These are phyloP conservation scores for Pisolithus sp. DNA, from an alignment of 768 basidiomycete species.

Conservation along the genomic window DNA sequence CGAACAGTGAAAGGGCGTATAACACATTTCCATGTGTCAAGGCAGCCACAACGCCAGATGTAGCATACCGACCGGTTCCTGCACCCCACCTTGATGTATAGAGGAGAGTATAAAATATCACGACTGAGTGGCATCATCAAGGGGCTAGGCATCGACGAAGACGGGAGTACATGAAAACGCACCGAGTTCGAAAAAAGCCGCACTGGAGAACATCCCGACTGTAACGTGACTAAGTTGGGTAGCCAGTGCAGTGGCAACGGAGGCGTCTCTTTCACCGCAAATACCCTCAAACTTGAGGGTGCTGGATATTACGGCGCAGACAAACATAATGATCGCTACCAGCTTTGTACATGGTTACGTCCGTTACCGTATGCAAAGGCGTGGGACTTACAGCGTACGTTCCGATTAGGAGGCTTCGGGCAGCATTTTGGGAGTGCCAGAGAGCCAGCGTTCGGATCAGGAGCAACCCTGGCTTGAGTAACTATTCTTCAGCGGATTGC, in stretches of 20 bases:
- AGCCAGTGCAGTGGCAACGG: not conserved
- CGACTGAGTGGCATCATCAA: not conserved
- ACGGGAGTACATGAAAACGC: not conserved
- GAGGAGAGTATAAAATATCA: constrained; percentile 1
- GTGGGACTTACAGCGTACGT: constrained; percentile 3
- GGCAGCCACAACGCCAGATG: not conserved
- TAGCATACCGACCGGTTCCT: not conserved
- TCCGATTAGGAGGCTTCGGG: not conserved
- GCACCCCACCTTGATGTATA: not conserved
- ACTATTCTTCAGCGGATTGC: not conserved
- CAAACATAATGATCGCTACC: constrained; percentile 4
- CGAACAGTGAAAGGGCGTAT: constrained; percentile 6
- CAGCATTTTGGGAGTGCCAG: not conserved
- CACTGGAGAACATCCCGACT: constrained; percentile 7
- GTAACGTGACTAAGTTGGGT: constrained; percentile 5
- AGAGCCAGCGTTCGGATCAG: constrained; percentile 10
- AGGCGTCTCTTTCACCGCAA: constrained; percentile 1
- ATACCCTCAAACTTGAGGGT: constrained; percentile 3
- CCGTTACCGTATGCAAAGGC: not conserved
- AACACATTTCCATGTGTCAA: constrained; percentile 6
- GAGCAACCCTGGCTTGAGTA: constrained; percentile 3
- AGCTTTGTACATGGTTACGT: not conserved
- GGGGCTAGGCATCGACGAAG: not conserved
- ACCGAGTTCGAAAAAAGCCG: constrained; percentile 8
- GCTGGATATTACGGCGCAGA: constrained; percentile 2